Evolutionary conservation across 1,284 basidiomycete genomes (phyloP).

Genomic region (Erythrobasidium hasegawianum): DNA sequence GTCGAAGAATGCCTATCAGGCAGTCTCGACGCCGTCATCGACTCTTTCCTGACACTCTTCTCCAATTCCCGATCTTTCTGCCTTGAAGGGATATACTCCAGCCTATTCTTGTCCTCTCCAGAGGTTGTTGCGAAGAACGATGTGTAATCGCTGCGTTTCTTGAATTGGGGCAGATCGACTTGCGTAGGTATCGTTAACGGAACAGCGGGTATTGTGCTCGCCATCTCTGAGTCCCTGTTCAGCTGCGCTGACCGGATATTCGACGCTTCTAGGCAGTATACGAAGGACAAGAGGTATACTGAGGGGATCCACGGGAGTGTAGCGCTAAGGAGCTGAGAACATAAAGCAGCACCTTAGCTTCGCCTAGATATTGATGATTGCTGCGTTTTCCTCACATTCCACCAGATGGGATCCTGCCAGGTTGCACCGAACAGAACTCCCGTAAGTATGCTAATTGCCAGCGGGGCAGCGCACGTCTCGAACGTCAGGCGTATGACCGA

Average conservation of each 20-base stretch:
- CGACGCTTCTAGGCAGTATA: slow-evolving; percentile 5
- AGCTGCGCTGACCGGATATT: neutral
- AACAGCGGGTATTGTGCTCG: no score
- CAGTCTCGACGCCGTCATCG: neutral
- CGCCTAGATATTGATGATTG: neutral
- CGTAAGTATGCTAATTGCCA: neutral
- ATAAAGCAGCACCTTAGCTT: neutral
- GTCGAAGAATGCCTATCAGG: neutral
- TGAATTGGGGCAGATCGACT: no score
- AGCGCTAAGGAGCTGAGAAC: slow-evolving; percentile 4
- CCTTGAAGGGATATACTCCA: neutral
- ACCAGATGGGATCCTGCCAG: neutral
- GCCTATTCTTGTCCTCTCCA: neutral
- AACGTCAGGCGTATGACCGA: slow-evolving; percentile 2
- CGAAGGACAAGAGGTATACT: neutral
- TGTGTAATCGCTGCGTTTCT: no score
- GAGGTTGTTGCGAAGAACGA: no score
- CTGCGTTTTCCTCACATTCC: neutral
- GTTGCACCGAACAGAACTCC: neutral
- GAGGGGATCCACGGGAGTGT: neutral
- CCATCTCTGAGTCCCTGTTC: no score
- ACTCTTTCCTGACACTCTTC: neutral
- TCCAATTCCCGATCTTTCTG: neutral
- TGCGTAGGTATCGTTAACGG: no score
- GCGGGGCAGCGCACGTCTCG: slow-evolving; percentile 3